Conservation (phyloP, 2,329 filamentous ascomycete species). For the Colletotrichum karsti region DNA sequence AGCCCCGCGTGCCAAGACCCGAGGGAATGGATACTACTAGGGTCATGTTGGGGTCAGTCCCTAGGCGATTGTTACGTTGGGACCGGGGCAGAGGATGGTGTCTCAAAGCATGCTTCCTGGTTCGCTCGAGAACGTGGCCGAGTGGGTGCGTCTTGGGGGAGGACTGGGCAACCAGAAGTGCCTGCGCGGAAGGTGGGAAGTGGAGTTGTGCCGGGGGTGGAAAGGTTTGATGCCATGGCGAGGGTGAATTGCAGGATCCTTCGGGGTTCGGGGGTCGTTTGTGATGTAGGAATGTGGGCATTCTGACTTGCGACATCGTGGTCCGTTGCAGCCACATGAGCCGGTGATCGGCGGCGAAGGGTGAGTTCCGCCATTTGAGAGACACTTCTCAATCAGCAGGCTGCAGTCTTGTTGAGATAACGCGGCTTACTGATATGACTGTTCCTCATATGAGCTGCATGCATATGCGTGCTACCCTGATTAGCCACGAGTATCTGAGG, state of each 20-base stretch:
- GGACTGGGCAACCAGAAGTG: background rate
- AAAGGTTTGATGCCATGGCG: background rate
- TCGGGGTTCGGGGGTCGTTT: background rate
- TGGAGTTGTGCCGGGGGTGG: background rate
- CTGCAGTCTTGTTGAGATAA: background rate
- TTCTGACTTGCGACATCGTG: background rate
- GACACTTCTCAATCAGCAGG: background rate
- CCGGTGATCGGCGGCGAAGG: background rate
- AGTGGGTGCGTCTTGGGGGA: constrained; percentile 2
- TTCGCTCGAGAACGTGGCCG: constrained; percentile 12
- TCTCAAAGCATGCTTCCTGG: background rate
- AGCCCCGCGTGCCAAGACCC: constrained; percentile 29
- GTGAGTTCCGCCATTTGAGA: background rate
- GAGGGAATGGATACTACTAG: constrained; percentile 27
- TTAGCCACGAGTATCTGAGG: too few species aligned
- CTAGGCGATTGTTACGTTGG: constrained; percentile 12
- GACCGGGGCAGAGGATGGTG: constrained; percentile 1
- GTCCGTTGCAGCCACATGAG: background rate
- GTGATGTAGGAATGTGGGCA: background rate
- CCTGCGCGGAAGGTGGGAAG: background rate
- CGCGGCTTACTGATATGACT: background rate
- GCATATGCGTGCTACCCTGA: constrained; percentile 13
- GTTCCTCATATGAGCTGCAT: background rate
- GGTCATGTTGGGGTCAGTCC: constrained; percentile 1
- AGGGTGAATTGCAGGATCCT: background rate